These are phyloP conservation scores for Carex scoparia DNA, from an alignment of 176 grass and related monocot genomes.

Conservation along the genomic window DNA sequence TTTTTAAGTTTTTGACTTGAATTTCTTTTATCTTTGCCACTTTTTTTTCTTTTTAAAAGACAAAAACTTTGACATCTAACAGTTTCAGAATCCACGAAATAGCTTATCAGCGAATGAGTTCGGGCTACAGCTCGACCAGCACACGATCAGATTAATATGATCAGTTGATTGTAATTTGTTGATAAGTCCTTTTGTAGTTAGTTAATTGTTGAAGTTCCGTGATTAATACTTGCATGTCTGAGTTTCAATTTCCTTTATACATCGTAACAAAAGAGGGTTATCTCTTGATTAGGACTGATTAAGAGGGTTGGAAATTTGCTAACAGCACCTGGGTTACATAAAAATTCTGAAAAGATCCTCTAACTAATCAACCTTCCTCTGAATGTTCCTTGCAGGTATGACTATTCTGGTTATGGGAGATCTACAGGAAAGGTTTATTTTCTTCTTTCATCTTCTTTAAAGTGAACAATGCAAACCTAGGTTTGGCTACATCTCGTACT, in stretches of 20 bases:
- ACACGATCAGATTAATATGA: not conserved
- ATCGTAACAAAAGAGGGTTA: not conserved
- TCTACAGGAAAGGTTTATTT: slow-evolving; percentile 75
- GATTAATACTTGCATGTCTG: not conserved
- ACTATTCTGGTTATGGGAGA: slow-evolving; percentile 83
- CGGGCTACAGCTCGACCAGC: not conserved
- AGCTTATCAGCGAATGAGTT: not conserved
- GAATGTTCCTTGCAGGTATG: slow-evolving; percentile 57
- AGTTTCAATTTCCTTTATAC: not conserved
- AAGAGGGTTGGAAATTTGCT: not conserved
- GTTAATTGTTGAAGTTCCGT: not conserved
- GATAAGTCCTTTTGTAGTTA: not conserved
- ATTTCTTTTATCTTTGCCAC: not conserved
- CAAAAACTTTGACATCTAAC: not conserved
- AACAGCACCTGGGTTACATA: not conserved
- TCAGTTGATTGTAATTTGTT: slow-evolving; percentile 5
- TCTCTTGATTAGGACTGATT: slow-evolving; percentile 1
- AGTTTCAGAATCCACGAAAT: not conserved
- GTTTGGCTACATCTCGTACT: not conserved
- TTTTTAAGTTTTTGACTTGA: not conserved
- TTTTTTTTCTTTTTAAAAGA: not conserved
- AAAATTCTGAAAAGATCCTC: not conserved
- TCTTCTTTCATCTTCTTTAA: slow-evolving; percentile 24
- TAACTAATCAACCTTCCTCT: not conserved
- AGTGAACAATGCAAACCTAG: not conserved